Evolutionary conservation across 2,329 filamentous ascomycete genomes (phyloP).

Genomic region (Didymosphaeria variabile): DNA sequence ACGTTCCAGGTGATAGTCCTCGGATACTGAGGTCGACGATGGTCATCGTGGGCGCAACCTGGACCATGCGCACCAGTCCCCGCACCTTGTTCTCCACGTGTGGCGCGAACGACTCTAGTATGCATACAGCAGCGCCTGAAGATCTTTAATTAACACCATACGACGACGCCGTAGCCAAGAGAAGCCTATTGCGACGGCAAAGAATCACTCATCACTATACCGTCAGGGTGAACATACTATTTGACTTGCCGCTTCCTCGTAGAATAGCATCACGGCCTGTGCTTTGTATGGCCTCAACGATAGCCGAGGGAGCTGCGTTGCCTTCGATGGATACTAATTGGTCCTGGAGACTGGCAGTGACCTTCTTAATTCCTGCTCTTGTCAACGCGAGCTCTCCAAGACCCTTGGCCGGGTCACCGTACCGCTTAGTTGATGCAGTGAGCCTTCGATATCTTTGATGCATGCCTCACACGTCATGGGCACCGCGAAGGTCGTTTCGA

Average conservation of each 20-base stretch:
- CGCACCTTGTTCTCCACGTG: constrained; percentile 74
- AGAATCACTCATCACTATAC: constrained; percentile 6
- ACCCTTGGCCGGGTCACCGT: constrained; percentile 29
- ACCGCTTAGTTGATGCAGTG: constrained; percentile 77
- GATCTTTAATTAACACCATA: constrained; percentile 24
- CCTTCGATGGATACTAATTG: constrained; percentile 88
- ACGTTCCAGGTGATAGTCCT: constrained; percentile 81
- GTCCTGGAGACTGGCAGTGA: constrained; percentile 82
- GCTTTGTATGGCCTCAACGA: constrained; percentile 85
- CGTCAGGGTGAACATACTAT: constrained; percentile 68
- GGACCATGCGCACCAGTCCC: constrained; percentile 91
- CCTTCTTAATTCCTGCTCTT: constrained; percentile 76
- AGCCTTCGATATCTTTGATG: constrained; percentile 83
- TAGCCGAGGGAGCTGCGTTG: constrained; percentile 88
- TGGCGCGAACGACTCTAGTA: constrained; percentile 83
- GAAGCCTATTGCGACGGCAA: constrained; percentile 24
- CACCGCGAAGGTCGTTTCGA: constrained; percentile 91
- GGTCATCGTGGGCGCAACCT: constrained; percentile 80
- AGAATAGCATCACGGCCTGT: constrained; percentile 95
- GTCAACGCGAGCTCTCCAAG: constrained; percentile 16
- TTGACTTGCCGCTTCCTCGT: constrained; percentile 83
- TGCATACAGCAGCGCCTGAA: constrained; percentile 85
- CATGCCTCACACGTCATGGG: constrained; percentile 91
- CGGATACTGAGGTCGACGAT: constrained; percentile 87
- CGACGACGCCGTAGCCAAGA: constrained; percentile 15